These are phyloP conservation scores for Ustilaginoidea virens DNA, from an alignment of 2,329 filamentous ascomycete genomes.

Conservation along the genomic window DNA sequence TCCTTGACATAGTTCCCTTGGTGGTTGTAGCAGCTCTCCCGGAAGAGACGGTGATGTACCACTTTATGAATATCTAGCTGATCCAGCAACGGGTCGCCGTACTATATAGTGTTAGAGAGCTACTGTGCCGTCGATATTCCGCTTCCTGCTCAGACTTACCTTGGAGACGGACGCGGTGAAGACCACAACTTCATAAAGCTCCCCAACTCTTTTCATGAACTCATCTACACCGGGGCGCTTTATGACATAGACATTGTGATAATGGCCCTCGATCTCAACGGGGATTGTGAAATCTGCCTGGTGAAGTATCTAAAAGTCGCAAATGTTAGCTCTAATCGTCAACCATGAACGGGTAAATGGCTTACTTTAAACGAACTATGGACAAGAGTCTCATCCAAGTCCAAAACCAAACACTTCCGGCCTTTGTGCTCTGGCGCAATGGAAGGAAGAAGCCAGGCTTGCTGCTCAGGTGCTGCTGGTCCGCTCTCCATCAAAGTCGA, in stretches of 20 bases:
- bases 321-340: conserved; percentile 3
- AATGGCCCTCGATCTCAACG: conserved; percentile 96
- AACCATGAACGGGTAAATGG: not conserved
- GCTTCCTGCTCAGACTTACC: conserved; percentile 28
- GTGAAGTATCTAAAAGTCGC: conserved; percentile 64
- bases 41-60: conserved; percentile 88
- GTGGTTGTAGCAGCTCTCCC: conserved; percentile 98
- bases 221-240: conserved; percentile 97
- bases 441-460: conserved; percentile 66
- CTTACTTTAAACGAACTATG: conserved; percentile 91
- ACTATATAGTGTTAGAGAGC: conserved; percentile 34
- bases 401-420: conserved; percentile 86
- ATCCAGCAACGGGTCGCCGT: conserved; percentile 89
- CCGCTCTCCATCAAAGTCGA: conserved; percentile 25
- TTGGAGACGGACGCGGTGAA: conserved; percentile 98
- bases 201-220: conserved; percentile 97
- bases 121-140: not conserved
- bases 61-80: conserved; percentile 96
- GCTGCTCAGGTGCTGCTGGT: conserved; percentile 25
- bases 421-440: conserved; percentile 66
- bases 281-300: conserved; percentile 98
- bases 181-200: conserved; percentile 95
- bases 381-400: conserved; percentile 91
- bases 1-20: conserved; percentile 99
- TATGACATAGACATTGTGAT: conserved; percentile 98